Percentiles rank a stretch among this genome's conserved stretches.
Conservation (phyloP, 1,139 yeast genomes). For the Wickerhamomyces sp. region DNA sequence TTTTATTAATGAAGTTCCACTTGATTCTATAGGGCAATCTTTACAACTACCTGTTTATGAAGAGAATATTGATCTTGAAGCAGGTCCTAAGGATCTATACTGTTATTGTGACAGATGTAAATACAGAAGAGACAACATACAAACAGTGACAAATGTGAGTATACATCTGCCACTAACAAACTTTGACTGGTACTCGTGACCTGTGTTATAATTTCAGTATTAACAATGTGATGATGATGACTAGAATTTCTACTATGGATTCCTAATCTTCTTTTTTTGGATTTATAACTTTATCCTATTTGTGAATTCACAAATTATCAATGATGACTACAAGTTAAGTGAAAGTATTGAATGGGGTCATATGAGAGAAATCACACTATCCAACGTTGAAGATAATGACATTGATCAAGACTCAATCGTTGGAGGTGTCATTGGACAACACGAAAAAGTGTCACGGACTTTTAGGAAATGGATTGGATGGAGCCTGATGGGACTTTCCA, state of each 20-base stretch:
- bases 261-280: slow-evolving; percentile 15
- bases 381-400: slow-evolving; percentile 5
- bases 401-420: slow-evolving; percentile 6
- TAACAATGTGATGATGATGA: neutral
- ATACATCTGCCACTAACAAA: neutral
- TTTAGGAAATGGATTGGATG: slow-evolving; percentile 17
- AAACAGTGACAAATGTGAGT: slow-evolving; percentile 15
- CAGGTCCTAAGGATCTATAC: slow-evolving; percentile 8
- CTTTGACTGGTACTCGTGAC: too few relatives aligned
- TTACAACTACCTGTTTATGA: neutral
- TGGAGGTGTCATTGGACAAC: slow-evolving; percentile 10
- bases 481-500: slow-evolving; percentile 10
- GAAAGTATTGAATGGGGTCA: slow-evolving; percentile 13
- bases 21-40: slow-evolving; percentile 1
- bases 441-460: slow-evolving; percentile 1
- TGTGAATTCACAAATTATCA: neutral
- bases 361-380: slow-evolving; percentile 9
- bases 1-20: neutral
- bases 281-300: slow-evolving; percentile 10
- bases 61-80: slow-evolving; percentile 4
- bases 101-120: slow-evolving; percentile 20
- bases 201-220: neutral
- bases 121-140: slow-evolving; percentile 9
- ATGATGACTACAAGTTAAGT: slow-evolving; percentile 12
- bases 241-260: slow-evolving; percentile 20